phyloP scores from a whole-genome alignment of 2,329 filamentous ascomycete species.

The Colletotrichum incanum region DNA sequence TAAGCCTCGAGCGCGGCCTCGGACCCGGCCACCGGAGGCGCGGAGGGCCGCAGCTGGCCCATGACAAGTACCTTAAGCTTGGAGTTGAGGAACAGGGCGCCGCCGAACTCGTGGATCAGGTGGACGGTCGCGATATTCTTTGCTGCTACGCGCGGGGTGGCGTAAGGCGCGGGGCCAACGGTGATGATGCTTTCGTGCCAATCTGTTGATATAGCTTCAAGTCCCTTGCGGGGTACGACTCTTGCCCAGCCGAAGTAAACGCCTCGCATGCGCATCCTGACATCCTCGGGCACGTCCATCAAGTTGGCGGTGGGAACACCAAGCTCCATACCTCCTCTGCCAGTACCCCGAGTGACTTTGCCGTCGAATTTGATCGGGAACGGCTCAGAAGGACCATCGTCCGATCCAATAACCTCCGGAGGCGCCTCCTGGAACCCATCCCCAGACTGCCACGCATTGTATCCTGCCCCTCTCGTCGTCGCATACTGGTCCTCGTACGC shows the following conservation, averaged over 20 bases:
- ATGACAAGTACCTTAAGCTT: constrained; percentile 71
- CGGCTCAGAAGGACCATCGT: constrained; percentile 66
- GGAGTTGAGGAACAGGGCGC: constrained; percentile 56
- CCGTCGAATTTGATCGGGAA: constrained; percentile 70
- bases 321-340: constrained; percentile 56
- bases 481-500: constrained; percentile 57
- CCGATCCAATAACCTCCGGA: constrained; percentile 60
- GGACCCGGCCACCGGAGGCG: constrained; percentile 33
- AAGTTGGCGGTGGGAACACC: constrained; percentile 71
- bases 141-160: constrained; percentile 61
- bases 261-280: constrained; percentile 70
- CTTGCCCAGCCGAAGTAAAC: constrained; percentile 78
- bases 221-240: constrained; percentile 54
- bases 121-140: constrained; percentile 68
- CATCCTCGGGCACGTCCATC: constrained; percentile 64
- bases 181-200: constrained; percentile 76
- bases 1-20: constrained; percentile 52
- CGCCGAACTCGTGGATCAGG: constrained; percentile 67
- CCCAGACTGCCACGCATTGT: constrained; percentile 52
- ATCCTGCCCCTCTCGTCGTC: constrained; percentile 52
- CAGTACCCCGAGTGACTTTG: constrained; percentile 62
- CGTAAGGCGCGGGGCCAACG: constrained; percentile 66
- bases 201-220: constrained; percentile 54
- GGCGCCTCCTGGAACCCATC: constrained; percentile 51
- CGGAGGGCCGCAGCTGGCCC: constrained; percentile 67